Evolutionary conservation across 2,329 filamentous ascomycete genomes (phyloP).

Genomic region (Fusarium oxysporum): DNA sequence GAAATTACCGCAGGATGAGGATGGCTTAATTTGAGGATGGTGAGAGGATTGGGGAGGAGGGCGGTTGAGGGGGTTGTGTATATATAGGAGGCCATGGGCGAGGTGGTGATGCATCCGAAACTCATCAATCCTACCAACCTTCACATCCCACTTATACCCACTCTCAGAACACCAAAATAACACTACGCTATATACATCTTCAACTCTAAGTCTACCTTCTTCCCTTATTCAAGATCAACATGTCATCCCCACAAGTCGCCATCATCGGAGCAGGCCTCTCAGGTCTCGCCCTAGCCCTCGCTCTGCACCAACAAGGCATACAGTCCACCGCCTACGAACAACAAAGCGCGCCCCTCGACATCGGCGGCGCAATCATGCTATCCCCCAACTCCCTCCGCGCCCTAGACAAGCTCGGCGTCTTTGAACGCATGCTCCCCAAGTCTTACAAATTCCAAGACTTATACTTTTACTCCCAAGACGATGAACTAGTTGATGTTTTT

Average conservation of each 20-base stretch:
- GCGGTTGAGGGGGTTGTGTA: neutral
- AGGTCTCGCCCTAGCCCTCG: slow-evolving; percentile 66
- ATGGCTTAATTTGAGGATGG: rapidly evolving
- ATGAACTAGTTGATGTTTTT: slow-evolving; percentile 53
- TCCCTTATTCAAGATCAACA: neutral
- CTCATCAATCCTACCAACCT: neutral
- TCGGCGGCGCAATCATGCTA: slow-evolving; percentile 68
- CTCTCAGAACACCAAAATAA: rapidly evolving
- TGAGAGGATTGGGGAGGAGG: too few relatives aligned
- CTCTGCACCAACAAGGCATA: slow-evolving; percentile 64
- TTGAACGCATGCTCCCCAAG: slow-evolving; percentile 56
- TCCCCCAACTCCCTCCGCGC: slow-evolving; percentile 69
- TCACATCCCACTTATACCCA: rapidly evolving
- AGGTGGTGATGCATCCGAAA: neutral
- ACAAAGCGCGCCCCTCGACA: slow-evolving; percentile 56
- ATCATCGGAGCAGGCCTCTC: slow-evolving; percentile 54
- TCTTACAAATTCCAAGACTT: slow-evolving; percentile 65
- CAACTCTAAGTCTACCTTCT: rapidly evolving
- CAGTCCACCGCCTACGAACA: slow-evolving; percentile 63
- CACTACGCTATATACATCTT: too few relatives aligned
- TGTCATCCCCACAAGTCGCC: slow-evolving; percentile 39
- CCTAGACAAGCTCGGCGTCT: slow-evolving; percentile 63
- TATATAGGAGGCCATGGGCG: slow-evolving; percentile 7
- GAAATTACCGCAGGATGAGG: neutral
- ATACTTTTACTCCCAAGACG: slow-evolving; percentile 55